phyloP scores from a whole-genome alignment of 495 filamentous ascomycete species.

The Amniculicola lignicola region DNA sequence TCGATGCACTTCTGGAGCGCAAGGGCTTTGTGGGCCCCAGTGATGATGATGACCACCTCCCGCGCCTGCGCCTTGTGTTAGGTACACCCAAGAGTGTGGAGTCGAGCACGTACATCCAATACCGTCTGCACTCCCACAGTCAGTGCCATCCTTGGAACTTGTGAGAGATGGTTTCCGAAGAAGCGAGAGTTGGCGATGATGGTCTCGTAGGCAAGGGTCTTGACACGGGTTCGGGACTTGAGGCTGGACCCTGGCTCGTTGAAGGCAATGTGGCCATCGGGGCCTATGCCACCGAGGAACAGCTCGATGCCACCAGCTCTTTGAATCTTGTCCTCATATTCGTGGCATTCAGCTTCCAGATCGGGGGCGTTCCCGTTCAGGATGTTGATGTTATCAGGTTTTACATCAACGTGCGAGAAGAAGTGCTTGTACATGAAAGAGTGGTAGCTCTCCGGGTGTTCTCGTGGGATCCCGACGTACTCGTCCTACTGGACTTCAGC shows the following conservation, averaged over 20 bases:
- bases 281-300: slow-evolving; percentile 80
- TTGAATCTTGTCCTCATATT: slow-evolving; percentile 76
- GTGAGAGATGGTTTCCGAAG: slow-evolving; percentile 67
- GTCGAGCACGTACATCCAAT: slow-evolving; percentile 53
- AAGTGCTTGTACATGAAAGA: slow-evolving; percentile 89
- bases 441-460: slow-evolving; percentile 82
- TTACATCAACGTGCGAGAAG: slow-evolving; percentile 83
- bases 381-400: slow-evolving; percentile 77
- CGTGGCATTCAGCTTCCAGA: slow-evolving; percentile 70
- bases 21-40: slow-evolving; percentile 74
- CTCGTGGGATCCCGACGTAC: slow-evolving; percentile 76
- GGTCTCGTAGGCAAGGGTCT: slow-evolving; percentile 83
- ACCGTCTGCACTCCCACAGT: slow-evolving; percentile 88
- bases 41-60: slow-evolving; percentile 79
- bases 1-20: slow-evolving; percentile 81
- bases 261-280: slow-evolving; percentile 86
- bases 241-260: slow-evolving; percentile 84
- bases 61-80: slow-evolving; percentile 47
- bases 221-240: slow-evolving; percentile 74
- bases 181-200: slow-evolving; percentile 82
- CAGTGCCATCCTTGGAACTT: slow-evolving; percentile 78
- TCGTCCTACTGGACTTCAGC: slow-evolving; percentile 59
- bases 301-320: slow-evolving; percentile 75
- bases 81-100: not conserved
- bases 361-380: slow-evolving; percentile 78